Percentiles rank a stretch among this genome's conserved stretches.
phyloP scores from a whole-genome alignment of 1,284 basidiomycete species.

The Singerocomus rubriflavus region DNA sequence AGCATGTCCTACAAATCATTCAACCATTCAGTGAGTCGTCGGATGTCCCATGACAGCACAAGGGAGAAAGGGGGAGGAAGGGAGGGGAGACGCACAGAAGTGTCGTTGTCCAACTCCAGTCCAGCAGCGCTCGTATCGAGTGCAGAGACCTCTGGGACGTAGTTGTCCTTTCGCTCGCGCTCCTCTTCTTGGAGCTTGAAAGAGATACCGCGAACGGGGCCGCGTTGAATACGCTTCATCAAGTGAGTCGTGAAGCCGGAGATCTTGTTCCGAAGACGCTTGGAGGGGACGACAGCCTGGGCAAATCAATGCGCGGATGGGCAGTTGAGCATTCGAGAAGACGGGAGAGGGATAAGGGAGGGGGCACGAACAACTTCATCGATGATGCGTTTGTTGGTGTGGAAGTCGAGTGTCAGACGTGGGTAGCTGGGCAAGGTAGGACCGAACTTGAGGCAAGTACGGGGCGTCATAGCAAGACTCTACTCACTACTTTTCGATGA shows the following conservation, averaged over 20 bases:
- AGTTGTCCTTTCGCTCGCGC: conserved; percentile 99
- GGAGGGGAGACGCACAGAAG: conserved; percentile 63
- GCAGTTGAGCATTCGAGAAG: neutral
- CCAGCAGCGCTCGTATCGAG: conserved; percentile 76
- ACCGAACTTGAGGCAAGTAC: neutral
- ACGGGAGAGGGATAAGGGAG: neutral
- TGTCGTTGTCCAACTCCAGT: conserved; percentile 87
- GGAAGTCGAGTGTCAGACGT: conserved; percentile 94
- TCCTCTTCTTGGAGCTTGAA: conserved; percentile 99
- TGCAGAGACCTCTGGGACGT: conserved; percentile 94
- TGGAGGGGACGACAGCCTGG: conserved; percentile 94
- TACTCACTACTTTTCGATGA: conserved; percentile 99
- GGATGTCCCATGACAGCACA: too few species aligned
- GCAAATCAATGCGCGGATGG: neutral
- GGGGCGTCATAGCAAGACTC: conserved; percentile 1
- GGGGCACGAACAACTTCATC: conserved; percentile 86
- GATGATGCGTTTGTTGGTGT: conserved; percentile 99
- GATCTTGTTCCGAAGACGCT: conserved; percentile 99
- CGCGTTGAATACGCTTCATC: conserved; percentile 99
- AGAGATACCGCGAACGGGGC: conserved; percentile 99
- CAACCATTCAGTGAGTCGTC: neutral
- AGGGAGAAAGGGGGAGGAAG: too few species aligned
- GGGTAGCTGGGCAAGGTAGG: conserved; percentile 67
- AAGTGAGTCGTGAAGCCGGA: conserved; percentile 99
- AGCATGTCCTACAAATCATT: conserved; percentile 67